phyloP scores from a whole-genome alignment of 2,329 filamentous ascomycete species.

The Sporothrix inflata region DNA sequence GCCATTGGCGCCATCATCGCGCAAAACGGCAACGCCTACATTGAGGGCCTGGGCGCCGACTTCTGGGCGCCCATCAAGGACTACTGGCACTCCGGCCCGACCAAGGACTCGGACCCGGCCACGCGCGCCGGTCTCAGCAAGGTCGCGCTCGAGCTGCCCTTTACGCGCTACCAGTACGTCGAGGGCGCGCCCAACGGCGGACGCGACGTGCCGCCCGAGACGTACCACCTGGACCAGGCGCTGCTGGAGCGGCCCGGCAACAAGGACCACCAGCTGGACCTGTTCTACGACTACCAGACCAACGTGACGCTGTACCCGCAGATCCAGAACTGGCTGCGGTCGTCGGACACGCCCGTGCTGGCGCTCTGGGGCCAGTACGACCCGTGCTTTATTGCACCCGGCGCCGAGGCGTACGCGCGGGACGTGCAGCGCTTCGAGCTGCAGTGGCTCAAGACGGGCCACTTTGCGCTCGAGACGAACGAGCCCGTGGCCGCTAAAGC shows the following conservation, averaged over 20 bases:
- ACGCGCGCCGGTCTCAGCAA: slow-evolving; percentile 43
- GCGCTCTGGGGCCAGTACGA: slow-evolving; percentile 64
- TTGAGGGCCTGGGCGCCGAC: slow-evolving; percentile 53
- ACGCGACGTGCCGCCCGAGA: slow-evolving; percentile 47
- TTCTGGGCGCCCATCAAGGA: slow-evolving; percentile 55
- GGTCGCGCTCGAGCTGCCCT: slow-evolving; percentile 43
- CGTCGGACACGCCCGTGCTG: slow-evolving; percentile 54
- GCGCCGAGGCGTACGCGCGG: slow-evolving; percentile 57
- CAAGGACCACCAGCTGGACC: slow-evolving; percentile 57
- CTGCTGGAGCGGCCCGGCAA: slow-evolving; percentile 53
- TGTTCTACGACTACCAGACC: slow-evolving; percentile 60
- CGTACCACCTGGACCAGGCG: slow-evolving; percentile 56
- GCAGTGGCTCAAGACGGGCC: slow-evolving; percentile 57
- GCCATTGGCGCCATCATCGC: slow-evolving; percentile 55
- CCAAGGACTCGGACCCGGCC: slow-evolving; percentile 33
- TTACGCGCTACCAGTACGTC: slow-evolving; percentile 51
- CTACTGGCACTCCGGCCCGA: slow-evolving; percentile 49
- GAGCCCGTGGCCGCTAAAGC: slow-evolving; percentile 39
- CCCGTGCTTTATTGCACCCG: slow-evolving; percentile 52
- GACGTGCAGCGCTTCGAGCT: slow-evolving; percentile 55
- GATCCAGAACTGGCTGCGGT: slow-evolving; percentile 59
- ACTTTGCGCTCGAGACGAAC: slow-evolving; percentile 54
- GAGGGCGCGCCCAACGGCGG: slow-evolving; percentile 44
- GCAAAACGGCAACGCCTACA: slow-evolving; percentile 66
- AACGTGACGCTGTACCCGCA: slow-evolving; percentile 58